Conservation (phyloP, 805 yeast species). For the Yarrowia deformans region DNA sequence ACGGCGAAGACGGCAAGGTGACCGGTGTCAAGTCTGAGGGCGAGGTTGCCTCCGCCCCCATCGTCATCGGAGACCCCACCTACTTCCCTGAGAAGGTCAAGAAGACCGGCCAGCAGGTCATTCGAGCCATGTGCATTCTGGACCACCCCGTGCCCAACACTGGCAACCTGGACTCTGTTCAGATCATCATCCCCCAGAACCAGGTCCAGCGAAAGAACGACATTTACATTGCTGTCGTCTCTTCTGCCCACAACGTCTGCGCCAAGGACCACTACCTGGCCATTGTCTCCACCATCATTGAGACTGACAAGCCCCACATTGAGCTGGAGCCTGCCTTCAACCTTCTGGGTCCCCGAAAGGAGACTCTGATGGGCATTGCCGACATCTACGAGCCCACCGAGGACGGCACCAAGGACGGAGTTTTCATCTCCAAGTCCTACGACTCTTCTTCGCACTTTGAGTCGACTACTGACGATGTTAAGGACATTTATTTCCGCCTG, state of each 20-base stretch:
- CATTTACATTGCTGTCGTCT: conserved; percentile 89
- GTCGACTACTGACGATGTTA: conserved; percentile 94
- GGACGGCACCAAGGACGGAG: conserved; percentile 80
- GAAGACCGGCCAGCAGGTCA: conserved; percentile 74
- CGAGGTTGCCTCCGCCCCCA: conserved; percentile 89
- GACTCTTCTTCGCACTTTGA: conserved; percentile 97
- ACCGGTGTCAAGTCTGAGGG: conserved; percentile 89
- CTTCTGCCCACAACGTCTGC: conserved; percentile 87
- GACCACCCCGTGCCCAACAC: conserved; percentile 90
- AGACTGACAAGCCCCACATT: conserved; percentile 88
- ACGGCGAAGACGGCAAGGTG: conserved; percentile 73
- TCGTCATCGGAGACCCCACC: conserved; percentile 97
- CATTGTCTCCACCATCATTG: conserved; percentile 91
- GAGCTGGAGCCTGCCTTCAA: conserved; percentile 95
- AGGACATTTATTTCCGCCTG: conserved; percentile 89
- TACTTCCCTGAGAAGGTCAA: conserved; percentile 87
- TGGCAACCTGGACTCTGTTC: conserved; percentile 83
- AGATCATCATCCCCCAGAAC: conserved; percentile 94
- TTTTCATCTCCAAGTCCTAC: conserved; percentile 85
- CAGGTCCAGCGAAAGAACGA: conserved; percentile 93
- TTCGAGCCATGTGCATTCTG: conserved; percentile 85
- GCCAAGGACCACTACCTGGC: conserved; percentile 91
- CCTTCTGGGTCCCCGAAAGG: conserved; percentile 77
- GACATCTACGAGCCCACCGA: conserved; percentile 86
- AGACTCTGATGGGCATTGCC: conserved; percentile 92